phyloP scores from a whole-genome alignment of 768 basidiomycete species.

The Tricholoma saponaceum region DNA sequence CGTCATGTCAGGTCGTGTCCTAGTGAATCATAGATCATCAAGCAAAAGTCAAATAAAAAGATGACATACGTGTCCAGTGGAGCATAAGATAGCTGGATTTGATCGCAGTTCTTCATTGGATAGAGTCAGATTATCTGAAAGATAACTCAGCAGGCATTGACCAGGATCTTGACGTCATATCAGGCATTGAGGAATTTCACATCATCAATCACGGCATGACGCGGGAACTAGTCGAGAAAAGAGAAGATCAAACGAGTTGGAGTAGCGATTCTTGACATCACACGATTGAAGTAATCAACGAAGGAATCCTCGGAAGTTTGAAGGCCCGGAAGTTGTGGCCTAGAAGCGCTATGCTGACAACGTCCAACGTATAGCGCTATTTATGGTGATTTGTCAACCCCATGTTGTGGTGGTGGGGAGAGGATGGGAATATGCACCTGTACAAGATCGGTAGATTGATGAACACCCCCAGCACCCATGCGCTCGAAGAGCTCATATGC shows the following conservation, averaged over 20 bases:
- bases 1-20: conserved; percentile 38
- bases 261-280: conserved; percentile 32
- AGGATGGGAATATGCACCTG: conserved; percentile 10
- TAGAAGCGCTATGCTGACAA: conserved; percentile 30
- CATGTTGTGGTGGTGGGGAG: background rate
- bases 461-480: conserved; percentile 25
- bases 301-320: conserved; percentile 26
- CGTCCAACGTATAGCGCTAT: conserved; percentile 32
- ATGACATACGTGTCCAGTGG: conserved; percentile 32
- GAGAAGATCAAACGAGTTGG: conserved; percentile 30
- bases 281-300: conserved; percentile 30
- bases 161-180: conserved; percentile 26
- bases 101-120: conserved; percentile 29
- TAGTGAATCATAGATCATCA: conserved; percentile 5
- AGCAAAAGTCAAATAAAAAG: background rate
- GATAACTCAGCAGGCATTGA: conserved; percentile 30
- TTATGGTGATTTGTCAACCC: background rate
- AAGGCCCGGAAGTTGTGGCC: conserved; percentile 35
- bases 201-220: conserved; percentile 22
- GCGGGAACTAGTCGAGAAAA: conserved; percentile 27
- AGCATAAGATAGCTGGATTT: conserved; percentile 35
- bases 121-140: conserved; percentile 28
- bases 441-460: conserved; percentile 23
- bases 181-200: conserved; percentile 25
- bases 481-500: conserved; percentile 26